Base-by-base conservation (phyloP, 1,284 basidiomycete genomes). In the Ceratobasidium sp. region DNA sequence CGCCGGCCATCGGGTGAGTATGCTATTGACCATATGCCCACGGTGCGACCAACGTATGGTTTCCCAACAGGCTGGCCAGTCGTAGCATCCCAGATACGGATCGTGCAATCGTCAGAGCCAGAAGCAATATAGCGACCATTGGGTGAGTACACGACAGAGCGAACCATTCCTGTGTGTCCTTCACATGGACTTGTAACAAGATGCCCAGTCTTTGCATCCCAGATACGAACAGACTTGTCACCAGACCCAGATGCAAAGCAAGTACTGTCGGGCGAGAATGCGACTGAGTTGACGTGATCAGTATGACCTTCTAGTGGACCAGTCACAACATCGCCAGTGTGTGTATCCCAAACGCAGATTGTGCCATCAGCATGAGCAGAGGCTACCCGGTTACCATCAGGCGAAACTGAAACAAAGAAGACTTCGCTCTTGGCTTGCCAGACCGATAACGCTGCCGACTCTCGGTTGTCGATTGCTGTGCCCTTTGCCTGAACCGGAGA, bases 141-240 rank as follows among this genome's bases (percentile, higher is more conserved):
- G 20, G 76, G 76, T 6, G 76, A 77, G 76, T 33, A 77, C 23
- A 35, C 47, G 6, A 77, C 69, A 3, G 71, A 74, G 33, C 35
- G 1, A 4, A 75, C 53, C n/a, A 10, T 3, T 5, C 17, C 35
- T 0, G 37, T 75, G 49, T 77, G 76, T 1, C 56, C 63, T 15
- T 37, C 1, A 26, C 56, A 26, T 8, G 35, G 61, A 11, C 13
- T n/a, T n/a, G 23, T 15, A 39, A 64, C 39, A n/a, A 28, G 11
- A 31, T 42, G 5, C 5, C 37, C 35, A 42, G 20, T 64, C 13
- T 7, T 15, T 1, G 37, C 11, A 15, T 45, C 39, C 61, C 61
- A 64, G 10, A 64, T 33, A 11, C 35, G 35, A 13, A 64, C 6
- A 15, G 33, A 39, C 11, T 45, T 37, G 61, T 64, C 61, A 20